Conservation (phyloP, 140 eudicot species). For the Oenanthe javanica region DNA sequence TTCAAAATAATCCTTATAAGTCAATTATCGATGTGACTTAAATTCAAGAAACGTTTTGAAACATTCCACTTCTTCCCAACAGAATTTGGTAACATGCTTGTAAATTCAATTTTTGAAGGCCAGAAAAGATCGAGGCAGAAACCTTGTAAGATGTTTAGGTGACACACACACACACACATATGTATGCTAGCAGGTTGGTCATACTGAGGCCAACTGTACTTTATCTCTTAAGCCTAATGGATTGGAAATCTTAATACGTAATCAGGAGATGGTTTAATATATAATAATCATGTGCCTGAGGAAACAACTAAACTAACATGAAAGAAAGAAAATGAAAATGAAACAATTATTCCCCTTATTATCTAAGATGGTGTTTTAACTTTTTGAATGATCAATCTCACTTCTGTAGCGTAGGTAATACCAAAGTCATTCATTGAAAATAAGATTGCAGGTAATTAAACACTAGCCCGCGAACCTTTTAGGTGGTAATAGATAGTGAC, state of each 20-base stretch:
- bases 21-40: neutral
- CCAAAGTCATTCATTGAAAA: neutral
- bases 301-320: neutral
- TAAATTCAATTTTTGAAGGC: neutral
- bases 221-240: neutral
- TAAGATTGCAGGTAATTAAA: neutral
- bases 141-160: neutral
- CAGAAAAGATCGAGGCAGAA: neutral
- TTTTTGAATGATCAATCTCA: neutral
- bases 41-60: neutral
- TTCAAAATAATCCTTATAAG: neutral
- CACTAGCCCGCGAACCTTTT: constrained; percentile 47
- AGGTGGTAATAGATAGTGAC: constrained; percentile 85
- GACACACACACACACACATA: too few relatives aligned
- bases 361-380: neutral
- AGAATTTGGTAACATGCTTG: neutral
- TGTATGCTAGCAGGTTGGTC: neutral
- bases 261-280: neutral
- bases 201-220: neutral
- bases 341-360: neutral
- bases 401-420: neutral
- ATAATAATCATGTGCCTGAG: neutral
- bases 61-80: neutral
- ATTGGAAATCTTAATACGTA: neutral
- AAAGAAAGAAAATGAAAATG: neutral